Conservation (phyloP, 306 rosid species). For the Carpinus fangiana region DNA sequence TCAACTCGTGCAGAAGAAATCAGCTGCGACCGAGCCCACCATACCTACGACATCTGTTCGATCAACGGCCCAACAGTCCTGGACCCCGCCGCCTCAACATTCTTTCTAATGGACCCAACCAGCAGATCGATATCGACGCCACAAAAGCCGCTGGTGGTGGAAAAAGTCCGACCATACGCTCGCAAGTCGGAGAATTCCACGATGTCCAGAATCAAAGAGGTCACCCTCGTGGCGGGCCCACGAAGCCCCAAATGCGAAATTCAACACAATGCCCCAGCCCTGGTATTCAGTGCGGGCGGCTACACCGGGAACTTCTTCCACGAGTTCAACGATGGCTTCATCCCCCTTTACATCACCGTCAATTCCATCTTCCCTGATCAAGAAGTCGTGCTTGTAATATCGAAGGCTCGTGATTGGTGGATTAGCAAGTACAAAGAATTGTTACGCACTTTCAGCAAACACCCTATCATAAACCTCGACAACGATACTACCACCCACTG, state of each 20-base stretch:
- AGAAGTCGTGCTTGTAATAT: conserved; percentile 34
- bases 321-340: conserved; percentile 49
- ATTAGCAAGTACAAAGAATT: conserved; percentile 28
- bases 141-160: conserved; percentile 7
- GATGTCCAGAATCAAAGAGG: conserved; percentile 33
- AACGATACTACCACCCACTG: conserved; percentile 47
- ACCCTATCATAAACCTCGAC: conserved; percentile 41
- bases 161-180: conserved; percentile 44
- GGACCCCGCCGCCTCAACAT: conserved; percentile 44
- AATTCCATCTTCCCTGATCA: conserved; percentile 19
- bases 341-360: conserved; percentile 43
- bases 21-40: conserved; percentile 40
- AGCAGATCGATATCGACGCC: neutral
- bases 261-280: conserved; percentile 31
- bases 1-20: neutral
- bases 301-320: conserved; percentile 56
- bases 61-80: conserved; percentile 34
- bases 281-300: conserved; percentile 45
- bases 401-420: conserved; percentile 53
- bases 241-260: conserved; percentile 32
- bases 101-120: conserved; percentile 23
- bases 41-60: conserved; percentile 38
- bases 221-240: conserved; percentile 39
- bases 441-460: conserved; percentile 26
- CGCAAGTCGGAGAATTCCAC: conserved; percentile 31